These are phyloP conservation scores for Phytomonas sp. DNA, from an alignment of 208 protist genomes.

Conservation along the genomic window DNA sequence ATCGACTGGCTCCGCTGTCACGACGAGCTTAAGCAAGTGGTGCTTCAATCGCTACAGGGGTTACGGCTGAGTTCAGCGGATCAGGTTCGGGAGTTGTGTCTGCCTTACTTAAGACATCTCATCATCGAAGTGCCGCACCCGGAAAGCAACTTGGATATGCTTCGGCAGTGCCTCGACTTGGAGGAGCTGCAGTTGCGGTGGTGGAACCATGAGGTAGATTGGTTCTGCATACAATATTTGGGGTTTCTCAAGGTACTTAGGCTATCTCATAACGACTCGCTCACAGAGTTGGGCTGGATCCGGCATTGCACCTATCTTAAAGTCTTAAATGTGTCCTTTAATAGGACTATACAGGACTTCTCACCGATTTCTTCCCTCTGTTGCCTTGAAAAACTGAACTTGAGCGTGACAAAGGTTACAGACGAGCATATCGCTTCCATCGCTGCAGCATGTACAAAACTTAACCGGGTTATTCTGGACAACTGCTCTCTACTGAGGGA, in stretches of 20 bases:
- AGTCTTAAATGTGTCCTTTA: background rate
- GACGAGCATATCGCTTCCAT: background rate
- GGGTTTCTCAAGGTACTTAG: background rate
- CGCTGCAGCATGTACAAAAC: background rate
- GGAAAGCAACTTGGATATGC: background rate
- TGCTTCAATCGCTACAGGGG: background rate
- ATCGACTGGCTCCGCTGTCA: background rate
- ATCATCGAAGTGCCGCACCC: background rate
- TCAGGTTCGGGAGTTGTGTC: background rate
- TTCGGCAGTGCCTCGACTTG: background rate
- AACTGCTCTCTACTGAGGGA: background rate
- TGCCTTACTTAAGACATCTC: background rate
- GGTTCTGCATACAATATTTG: background rate
- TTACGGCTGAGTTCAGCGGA: background rate
- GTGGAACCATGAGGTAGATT: background rate
- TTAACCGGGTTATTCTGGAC: background rate
- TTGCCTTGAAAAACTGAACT: background rate
- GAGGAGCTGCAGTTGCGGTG: background rate
- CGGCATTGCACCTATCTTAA: background rate
- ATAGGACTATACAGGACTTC: background rate
- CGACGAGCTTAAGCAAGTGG: background rate
- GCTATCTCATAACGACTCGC: background rate
- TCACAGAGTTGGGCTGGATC: background rate
- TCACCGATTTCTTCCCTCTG: background rate
- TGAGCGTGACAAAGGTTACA: background rate